Percentiles rank a stretch among this genome's conserved stretches.
Evolutionary conservation across 2,329 filamentous ascomycete genomes (phyloP).

Genomic region (Sarocladium kiliense): DNA sequence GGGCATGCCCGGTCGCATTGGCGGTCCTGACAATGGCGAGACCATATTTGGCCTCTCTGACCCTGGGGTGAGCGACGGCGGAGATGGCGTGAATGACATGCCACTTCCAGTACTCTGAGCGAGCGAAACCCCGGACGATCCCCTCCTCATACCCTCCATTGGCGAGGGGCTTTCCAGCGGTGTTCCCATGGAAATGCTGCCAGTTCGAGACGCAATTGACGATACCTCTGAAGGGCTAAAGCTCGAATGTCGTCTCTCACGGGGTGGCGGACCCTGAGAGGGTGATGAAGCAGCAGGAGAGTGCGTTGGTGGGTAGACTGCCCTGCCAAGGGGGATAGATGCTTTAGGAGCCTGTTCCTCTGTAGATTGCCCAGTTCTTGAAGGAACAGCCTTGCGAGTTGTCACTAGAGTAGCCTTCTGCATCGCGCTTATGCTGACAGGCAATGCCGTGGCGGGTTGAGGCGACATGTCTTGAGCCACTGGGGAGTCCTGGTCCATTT

Average conservation of each 20-base stretch:
- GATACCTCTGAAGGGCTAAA: constrained; percentile 20
- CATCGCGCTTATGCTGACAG: constrained; percentile 9
- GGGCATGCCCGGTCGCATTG: constrained; percentile 1
- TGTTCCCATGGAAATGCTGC: constrained; percentile 19
- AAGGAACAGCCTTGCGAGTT: constrained; percentile 1
- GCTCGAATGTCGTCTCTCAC: constrained; percentile 21
- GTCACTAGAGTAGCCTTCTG: constrained; percentile 9
- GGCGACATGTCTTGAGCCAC: background rate
- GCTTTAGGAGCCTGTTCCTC: background rate
- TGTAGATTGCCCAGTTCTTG: background rate
- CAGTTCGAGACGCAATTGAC: constrained; percentile 20
- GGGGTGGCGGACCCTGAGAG: background rate
- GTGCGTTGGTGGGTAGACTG: background rate
- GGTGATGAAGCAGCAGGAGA: background rate
- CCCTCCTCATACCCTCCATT: constrained; percentile 18
- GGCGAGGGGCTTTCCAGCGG: constrained; percentile 24
- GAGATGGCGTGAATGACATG: constrained; percentile 18
- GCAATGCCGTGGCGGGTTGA: background rate
- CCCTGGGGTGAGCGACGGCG: constrained; percentile 16
- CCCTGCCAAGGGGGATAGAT: background rate
- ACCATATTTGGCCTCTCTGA: constrained; percentile 12
- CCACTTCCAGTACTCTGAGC: constrained; percentile 7
- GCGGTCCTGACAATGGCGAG: background rate
- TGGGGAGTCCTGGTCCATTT: background rate
- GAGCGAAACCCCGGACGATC: constrained; percentile 16